Percentiles rank a stretch among this genome's conserved stretches.
Conservation (phyloP, 371 early-diverging fungal genomes). For the Rhizopus arrhizus region DNA sequence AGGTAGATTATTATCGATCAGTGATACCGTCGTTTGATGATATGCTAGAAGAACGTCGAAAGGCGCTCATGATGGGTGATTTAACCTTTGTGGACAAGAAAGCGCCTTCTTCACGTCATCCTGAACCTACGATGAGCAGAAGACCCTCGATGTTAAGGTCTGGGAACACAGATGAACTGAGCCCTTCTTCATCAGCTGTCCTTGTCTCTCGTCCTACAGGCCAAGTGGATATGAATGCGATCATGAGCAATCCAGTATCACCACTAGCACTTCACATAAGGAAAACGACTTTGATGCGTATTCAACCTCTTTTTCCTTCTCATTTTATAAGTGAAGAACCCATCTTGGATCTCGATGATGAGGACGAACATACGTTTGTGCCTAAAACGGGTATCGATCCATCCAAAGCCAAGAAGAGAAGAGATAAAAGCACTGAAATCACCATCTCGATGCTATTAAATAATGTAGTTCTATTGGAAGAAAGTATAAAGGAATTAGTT, state of each 20-base stretch:
- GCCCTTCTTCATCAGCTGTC: slow-evolving; percentile 18
- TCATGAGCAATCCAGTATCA: slow-evolving; percentile 36
- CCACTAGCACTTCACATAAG: slow-evolving; percentile 45
- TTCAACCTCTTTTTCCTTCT: slow-evolving; percentile 65
- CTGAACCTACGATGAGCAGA: neutral
- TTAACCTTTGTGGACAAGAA: slow-evolving; percentile 14
- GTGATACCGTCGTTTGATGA: slow-evolving; percentile 61
- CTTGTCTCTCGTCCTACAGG: neutral
- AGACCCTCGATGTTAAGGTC: slow-evolving; percentile 10
- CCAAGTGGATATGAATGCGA: slow-evolving; percentile 16
- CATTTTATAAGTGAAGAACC: slow-evolving; percentile 57
- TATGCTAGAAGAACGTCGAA: slow-evolving; percentile 59
- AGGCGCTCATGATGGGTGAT: slow-evolving; percentile 47
- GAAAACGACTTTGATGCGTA: slow-evolving; percentile 47
- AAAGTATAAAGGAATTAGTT: slow-evolving; percentile 87
- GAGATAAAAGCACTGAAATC: slow-evolving; percentile 57
- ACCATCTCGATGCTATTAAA: slow-evolving; percentile 72
- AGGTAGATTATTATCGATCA: slow-evolving; percentile 70
- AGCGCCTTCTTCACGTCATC: neutral
- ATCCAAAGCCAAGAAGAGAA: slow-evolving; percentile 30
- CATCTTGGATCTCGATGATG: slow-evolving; percentile 40
- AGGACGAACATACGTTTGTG: slow-evolving; percentile 52
- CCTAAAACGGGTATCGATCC: slow-evolving; percentile 38
- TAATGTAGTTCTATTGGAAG: slow-evolving; percentile 91
- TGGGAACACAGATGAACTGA: neutral